Conservation (phyloP, 2,329 filamentous ascomycete genomes). For the Fusarium acutatum region DNA sequence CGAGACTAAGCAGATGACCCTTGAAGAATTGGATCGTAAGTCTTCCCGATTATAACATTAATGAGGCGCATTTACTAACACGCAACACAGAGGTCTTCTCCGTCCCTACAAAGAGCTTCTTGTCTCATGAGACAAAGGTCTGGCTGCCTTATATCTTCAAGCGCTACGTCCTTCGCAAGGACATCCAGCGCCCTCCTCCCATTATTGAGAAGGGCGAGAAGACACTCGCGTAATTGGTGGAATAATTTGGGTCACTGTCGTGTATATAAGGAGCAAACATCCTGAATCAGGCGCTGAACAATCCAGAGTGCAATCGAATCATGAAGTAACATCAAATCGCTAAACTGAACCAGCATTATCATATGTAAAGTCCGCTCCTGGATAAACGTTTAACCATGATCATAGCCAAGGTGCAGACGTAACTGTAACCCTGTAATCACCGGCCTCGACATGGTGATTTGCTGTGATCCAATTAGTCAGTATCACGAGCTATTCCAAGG, state of each 20-base stretch:
- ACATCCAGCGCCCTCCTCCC: background rate
- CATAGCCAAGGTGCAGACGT: background rate
- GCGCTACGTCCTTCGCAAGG: slow-evolving; percentile 18
- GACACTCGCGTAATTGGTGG: background rate
- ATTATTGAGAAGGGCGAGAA: slow-evolving; percentile 18
- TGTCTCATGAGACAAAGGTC: slow-evolving; percentile 44
- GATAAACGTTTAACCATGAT: background rate
- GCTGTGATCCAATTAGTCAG: background rate
- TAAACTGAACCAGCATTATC: background rate
- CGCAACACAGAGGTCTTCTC: slow-evolving; percentile 49
- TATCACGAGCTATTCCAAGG: background rate
- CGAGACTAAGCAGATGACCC: slow-evolving; percentile 64
- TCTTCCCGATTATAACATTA: fast-evolving
- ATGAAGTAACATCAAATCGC: background rate
- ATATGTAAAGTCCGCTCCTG: background rate
- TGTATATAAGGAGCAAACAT: background rate
- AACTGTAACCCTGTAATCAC: background rate
- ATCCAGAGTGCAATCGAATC: background rate
- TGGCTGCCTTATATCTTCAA: slow-evolving; percentile 34
- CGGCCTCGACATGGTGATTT: too few species aligned
- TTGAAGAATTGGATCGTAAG: slow-evolving; percentile 59
- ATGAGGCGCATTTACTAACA: background rate
- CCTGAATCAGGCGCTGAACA: background rate
- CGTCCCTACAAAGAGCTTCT: slow-evolving; percentile 55
- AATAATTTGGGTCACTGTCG: background rate